phyloP scores from a whole-genome alignment of 2,329 filamentous ascomycete genomes.

The Penicillium brevicompactum region DNA sequence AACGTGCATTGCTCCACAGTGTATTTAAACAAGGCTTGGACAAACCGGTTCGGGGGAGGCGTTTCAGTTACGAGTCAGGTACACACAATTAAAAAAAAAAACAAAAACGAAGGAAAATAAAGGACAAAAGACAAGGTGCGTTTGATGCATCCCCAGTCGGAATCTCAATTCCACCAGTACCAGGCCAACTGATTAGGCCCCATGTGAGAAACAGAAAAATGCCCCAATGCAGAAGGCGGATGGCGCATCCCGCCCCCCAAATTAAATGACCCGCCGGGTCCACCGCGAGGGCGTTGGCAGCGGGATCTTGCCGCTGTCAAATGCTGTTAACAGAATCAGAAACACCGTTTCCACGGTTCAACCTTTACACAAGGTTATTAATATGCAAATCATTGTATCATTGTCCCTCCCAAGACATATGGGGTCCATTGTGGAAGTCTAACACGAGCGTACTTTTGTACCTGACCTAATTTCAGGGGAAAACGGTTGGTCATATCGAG shows the following conservation, averaged over 20 bases:
- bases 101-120: neutral
- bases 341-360: no score
- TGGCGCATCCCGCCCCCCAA: neutral
- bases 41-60: neutral
- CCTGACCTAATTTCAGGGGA: neutral
- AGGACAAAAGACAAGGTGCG: neutral
- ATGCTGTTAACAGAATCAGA: neutral
- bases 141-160: neutral
- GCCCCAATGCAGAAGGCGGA: neutral
- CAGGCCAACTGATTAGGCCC: no score
- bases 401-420: no score
- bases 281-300: neutral
- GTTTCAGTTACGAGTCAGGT: neutral
- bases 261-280: constrained; percentile 2
- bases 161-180: neutral
- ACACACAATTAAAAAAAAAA: neutral
- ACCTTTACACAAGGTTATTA: neutral
- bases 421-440: no score
- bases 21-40: neutral
- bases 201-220: no score
- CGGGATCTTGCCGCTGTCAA: constrained; percentile 2
- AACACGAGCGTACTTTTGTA: neutral
- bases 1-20: neutral
- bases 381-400: neutral
- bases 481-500: neutral